Conservation (phyloP, 108 stramenopile genomes). For the Chaetoceros tenuissimus region DNA sequence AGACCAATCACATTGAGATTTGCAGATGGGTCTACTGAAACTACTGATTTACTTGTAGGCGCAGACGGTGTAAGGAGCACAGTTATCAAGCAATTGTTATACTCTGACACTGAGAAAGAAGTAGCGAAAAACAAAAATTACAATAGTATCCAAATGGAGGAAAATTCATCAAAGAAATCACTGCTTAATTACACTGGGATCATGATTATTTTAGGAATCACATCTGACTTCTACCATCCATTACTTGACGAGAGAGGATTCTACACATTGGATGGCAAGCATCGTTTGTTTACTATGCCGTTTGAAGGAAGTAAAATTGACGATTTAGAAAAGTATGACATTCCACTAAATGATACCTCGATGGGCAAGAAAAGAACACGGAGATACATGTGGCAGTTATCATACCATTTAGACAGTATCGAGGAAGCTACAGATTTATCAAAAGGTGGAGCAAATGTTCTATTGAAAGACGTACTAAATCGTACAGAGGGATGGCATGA, state of each 20-base stretch:
- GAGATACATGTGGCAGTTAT: slow-evolving; percentile 84
- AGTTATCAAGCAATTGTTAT: slow-evolving; percentile 30
- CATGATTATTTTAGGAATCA: slow-evolving; percentile 68
- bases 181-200: slow-evolving; percentile 39
- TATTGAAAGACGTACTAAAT: slow-evolving; percentile 44
- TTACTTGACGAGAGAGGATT: slow-evolving; percentile 75
- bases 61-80: slow-evolving; percentile 79
- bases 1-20: slow-evolving; percentile 25
- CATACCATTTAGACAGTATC: slow-evolving; percentile 31
- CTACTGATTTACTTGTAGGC: slow-evolving; percentile 66
- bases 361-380: slow-evolving; percentile 6
- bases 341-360: slow-evolving; percentile 2
- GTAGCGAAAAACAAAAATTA: neutral
- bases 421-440: slow-evolving; percentile 23
- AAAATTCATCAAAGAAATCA: too few relatives aligned
- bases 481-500: slow-evolving; percentile 56
- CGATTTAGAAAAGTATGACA: slow-evolving; percentile 2
- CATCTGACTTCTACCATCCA: slow-evolving; percentile 53
- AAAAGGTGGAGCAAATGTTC: slow-evolving; percentile 11
- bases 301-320: slow-evolving; percentile 49
- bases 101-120: slow-evolving; percentile 11
- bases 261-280: slow-evolving; percentile 62
- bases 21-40: slow-evolving; percentile 33
- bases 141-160: too few relatives aligned
- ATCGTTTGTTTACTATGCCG: slow-evolving; percentile 84